Conservation (phyloP, 2,329 filamentous ascomycete genomes). For the Coleophoma eucalyptorum region DNA sequence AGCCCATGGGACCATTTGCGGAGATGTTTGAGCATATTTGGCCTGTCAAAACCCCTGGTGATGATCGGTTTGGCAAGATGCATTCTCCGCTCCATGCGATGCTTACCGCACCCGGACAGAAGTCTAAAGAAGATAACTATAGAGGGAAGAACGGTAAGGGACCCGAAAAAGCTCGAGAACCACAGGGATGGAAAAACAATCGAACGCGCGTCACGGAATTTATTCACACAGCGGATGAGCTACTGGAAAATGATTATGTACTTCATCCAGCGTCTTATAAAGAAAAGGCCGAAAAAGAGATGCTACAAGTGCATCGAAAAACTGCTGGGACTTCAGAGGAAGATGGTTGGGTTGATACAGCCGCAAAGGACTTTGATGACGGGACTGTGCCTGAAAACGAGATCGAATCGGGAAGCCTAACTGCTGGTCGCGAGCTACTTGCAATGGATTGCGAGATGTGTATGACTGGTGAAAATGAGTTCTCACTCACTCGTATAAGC, state of each 20-base stretch:
- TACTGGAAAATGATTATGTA: conserved; percentile 79
- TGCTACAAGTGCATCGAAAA: conserved; percentile 49
- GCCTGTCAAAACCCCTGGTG: conserved; percentile 84
- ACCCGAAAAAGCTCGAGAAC: conserved; percentile 54
- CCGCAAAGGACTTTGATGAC: conserved; percentile 62
- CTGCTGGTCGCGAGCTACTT: conserved; percentile 73
- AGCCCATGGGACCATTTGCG: conserved; percentile 61
- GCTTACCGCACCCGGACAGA: conserved; percentile 69
- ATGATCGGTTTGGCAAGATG: conserved; percentile 74
- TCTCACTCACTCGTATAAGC: conserved; percentile 85
- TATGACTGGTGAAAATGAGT: conserved; percentile 73
- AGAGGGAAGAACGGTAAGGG: conserved; percentile 23
- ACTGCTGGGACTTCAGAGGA: conserved; percentile 40
- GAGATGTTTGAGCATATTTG: conserved; percentile 85
- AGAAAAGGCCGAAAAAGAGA: conserved; percentile 49
- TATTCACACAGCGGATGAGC: conserved; percentile 66
- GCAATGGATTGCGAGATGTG: conserved; percentile 98
- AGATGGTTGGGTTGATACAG: conserved; percentile 80
- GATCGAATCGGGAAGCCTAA: conserved; percentile 77
- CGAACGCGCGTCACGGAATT: conserved; percentile 82
- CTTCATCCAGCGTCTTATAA: conserved; percentile 74
- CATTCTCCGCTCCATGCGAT: conserved; percentile 86
- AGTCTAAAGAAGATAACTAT: conserved; percentile 60
- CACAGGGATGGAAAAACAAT: conserved; percentile 66
- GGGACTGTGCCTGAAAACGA: conserved; percentile 65